Conservation (phyloP, 1,139 yeast species). For the Hansenula lynferdii region DNA sequence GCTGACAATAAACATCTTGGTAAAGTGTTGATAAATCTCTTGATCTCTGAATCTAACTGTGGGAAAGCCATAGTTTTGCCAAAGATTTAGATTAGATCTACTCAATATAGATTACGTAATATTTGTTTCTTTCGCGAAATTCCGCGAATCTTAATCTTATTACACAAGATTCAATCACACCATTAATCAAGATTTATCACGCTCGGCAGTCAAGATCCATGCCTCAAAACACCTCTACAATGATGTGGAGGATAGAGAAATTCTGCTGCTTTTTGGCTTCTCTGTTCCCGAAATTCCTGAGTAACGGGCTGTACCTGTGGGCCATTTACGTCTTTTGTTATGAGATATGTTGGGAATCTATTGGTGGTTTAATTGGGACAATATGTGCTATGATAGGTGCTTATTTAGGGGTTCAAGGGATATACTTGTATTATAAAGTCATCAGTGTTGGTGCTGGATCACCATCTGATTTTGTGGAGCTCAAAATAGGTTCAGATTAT, state of each 20-base stretch:
- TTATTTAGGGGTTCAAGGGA: conserved; percentile 20
- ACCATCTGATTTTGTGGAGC: conserved; percentile 46
- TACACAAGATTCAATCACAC: too few species aligned
- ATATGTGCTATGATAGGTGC: conserved; percentile 12
- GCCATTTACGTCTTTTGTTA: conserved; percentile 41
- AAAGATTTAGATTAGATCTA: too few species aligned
- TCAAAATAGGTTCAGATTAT: conserved; percentile 25
- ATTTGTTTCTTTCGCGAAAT: too few species aligned
- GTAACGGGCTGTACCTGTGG: conserved; percentile 52
- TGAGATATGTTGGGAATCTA: conserved; percentile 22
- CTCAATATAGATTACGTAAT: too few species aligned
- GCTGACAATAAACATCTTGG: too few species aligned
- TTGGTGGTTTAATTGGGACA: conserved; percentile 21
- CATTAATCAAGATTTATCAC: too few species aligned
- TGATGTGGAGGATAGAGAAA: conserved; percentile 12
- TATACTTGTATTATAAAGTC: conserved; percentile 49
- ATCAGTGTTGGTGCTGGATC: conserved; percentile 59
- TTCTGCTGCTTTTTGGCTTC: conserved; percentile 46
- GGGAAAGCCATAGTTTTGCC: too few species aligned
- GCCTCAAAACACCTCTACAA: neutral
- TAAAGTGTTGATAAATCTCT: too few species aligned
- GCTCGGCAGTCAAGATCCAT: too few species aligned
- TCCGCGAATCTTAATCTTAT: too few species aligned
- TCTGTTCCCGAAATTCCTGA: conserved; percentile 56
- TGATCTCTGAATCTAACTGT: too few species aligned